Conservation (phyloP, 2,329 filamentous ascomycete genomes). For the Fusarium lateritium region DNA sequence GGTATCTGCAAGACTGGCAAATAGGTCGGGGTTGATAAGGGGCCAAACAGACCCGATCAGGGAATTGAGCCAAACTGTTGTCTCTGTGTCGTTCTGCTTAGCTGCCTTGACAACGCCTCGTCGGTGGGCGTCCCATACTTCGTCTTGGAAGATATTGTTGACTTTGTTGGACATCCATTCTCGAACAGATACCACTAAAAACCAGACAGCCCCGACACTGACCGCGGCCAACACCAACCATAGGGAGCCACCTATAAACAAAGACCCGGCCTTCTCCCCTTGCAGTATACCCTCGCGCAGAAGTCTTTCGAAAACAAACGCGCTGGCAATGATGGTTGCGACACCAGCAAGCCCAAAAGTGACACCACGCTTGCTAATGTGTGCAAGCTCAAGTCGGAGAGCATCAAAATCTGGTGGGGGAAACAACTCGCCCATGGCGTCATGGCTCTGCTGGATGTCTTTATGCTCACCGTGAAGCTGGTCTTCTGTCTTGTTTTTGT, state of each 20-base stretch:
- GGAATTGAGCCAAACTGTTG: slow-evolving; percentile 81
- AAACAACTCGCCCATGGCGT: slow-evolving; percentile 61
- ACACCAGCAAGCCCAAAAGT: slow-evolving; percentile 57
- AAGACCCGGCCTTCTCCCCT: slow-evolving; percentile 13
- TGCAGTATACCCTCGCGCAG: slow-evolving; percentile 30
- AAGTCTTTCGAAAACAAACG: slow-evolving; percentile 43
- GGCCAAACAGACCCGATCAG: slow-evolving; percentile 79
- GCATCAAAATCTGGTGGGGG: slow-evolving; percentile 64
- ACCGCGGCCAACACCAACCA: slow-evolving; percentile 49
- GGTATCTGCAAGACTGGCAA: slow-evolving; percentile 76
- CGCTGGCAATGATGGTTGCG: slow-evolving; percentile 51
- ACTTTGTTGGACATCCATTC: slow-evolving; percentile 75
- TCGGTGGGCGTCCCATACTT: slow-evolving; percentile 77
- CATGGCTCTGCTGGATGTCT: slow-evolving; percentile 56
- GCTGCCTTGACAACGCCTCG: slow-evolving; percentile 63
- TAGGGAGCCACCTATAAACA: slow-evolving; percentile 43
- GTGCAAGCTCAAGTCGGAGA: slow-evolving; percentile 53
- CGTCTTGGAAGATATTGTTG: slow-evolving; percentile 74
- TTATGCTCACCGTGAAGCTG: slow-evolving; percentile 56
- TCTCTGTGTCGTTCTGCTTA: slow-evolving; percentile 67
- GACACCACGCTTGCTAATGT: slow-evolving; percentile 53
- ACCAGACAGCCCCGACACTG: slow-evolving; percentile 49
- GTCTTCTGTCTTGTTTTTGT: slow-evolving; percentile 57
- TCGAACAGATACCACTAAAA: slow-evolving; percentile 63
- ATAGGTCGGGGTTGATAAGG: slow-evolving; percentile 81